Evolutionary conservation across 2,329 filamentous ascomycete genomes (phyloP).

Genomic region (Monosporascus sp.): DNA sequence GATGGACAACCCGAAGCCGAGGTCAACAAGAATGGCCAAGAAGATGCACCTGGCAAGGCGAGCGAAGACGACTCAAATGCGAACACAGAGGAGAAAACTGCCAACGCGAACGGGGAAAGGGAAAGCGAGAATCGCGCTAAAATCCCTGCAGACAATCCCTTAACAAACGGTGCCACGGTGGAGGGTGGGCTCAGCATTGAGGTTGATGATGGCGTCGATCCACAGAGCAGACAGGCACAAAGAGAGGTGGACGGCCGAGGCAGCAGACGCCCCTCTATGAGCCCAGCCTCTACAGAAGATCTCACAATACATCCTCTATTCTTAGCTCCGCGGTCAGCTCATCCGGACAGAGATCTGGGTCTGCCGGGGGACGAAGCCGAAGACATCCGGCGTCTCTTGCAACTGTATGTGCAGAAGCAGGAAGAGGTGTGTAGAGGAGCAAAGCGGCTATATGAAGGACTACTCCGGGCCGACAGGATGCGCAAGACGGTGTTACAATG

Average conservation of each 20-base stretch:
- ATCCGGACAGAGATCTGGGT: constrained; percentile 64
- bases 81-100: background rate
- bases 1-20: constrained; percentile 13
- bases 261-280: constrained; percentile 20
- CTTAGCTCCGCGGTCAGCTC: constrained; percentile 54
- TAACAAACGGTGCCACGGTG: background rate
- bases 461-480: constrained; percentile 68
- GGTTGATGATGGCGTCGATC: constrained; percentile 1
- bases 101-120: background rate
- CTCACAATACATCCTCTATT: constrained; percentile 72
- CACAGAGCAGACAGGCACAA: constrained; percentile 8
- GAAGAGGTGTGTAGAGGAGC: constrained; percentile 74
- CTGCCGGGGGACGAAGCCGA: constrained; percentile 71
- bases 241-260: constrained; percentile 12
- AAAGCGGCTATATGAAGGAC: constrained; percentile 61
- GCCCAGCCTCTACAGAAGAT: constrained; percentile 41
- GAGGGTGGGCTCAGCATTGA: background rate
- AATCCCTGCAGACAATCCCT: background rate
- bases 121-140: background rate
- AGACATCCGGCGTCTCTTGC: constrained; percentile 67
- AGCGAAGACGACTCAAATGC: background rate
- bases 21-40: constrained; percentile 8
- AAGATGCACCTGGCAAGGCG: background rate
- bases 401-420: constrained; percentile 79
- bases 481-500: constrained; percentile 67